Evolutionary conservation across 2,329 filamentous ascomycete genomes (phyloP), one percentile per base, ranked within the genome.

Genomic region (Diaporthe citri): DNA sequence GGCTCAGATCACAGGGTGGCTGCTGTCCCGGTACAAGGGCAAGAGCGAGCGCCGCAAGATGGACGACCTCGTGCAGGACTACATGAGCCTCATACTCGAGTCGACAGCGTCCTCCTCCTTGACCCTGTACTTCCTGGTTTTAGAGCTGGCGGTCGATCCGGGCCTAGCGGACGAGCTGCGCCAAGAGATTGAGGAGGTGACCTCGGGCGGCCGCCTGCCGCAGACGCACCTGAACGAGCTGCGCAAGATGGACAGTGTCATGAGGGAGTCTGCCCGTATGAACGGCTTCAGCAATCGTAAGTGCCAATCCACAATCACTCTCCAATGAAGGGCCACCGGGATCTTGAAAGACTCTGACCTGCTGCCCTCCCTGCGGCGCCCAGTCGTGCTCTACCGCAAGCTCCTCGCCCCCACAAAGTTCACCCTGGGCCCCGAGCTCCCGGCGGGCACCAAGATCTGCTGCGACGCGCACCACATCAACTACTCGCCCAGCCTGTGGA

Each of bases 81-180:
- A 71, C 43, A 76, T 76, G 56, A 69, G 56, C 46, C 67, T 60
- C 39, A 60, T 57, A 6, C 74, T 77, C 43, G 76, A 77, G 41
- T 77, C 76, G 25, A 77, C 74, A 2, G 41, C 71, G 36, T 59
- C 71, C 22, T 75, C 76, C 2, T 39, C 76, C 17, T 46, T 56
- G n/a, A 67, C 57, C 20, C 41, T 77, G 13, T 76, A 72, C 41
- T 71, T 56, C 43, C 59, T 76, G 51, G 77, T 90, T 60, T 83
- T 84, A 62, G 87, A 90, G 72, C 79, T 90, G n/a, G 84, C 82
- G 43, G 79, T 83, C 48, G 76, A 81, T 51, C 87, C 86, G 1
- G 86, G 89, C 72, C 83, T 85, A 74, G 79, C 84, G 28, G 83
- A 86, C 43, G 82, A 83, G 28, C 78, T 89, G 31, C 83, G 88